Evolutionary conservation across 2,329 filamentous ascomycete genomes (phyloP).

Genomic region (Dactylellina cionopaga): DNA sequence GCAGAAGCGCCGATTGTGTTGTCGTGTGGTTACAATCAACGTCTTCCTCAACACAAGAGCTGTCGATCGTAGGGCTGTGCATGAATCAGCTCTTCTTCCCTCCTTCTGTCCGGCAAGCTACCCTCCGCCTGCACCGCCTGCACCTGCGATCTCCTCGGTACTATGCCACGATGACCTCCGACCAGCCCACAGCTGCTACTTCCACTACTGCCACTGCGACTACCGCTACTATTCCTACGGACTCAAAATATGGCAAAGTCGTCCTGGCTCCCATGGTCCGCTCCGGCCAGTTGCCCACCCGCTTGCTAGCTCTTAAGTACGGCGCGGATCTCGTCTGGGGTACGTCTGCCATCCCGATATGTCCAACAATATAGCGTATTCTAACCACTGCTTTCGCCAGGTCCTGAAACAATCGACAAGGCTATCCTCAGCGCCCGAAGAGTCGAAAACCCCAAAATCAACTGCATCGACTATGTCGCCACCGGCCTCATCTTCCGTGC

Average conservation of each 20-base stretch:
- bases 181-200: slow-evolving; percentile 19
- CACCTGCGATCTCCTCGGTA: not conserved
- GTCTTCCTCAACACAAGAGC: too few species aligned
- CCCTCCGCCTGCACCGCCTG: slow-evolving; percentile 20
- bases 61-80: not conserved
- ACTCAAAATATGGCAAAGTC: slow-evolving; percentile 37
- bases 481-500: slow-evolving; percentile 80
- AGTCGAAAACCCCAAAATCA: slow-evolving; percentile 77
- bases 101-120: slow-evolving; percentile 26
- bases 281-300: slow-evolving; percentile 92
- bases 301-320: slow-evolving; percentile 88
- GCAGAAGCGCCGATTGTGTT: too few species aligned
- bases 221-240: not conserved
- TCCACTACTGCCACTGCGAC: not conserved
- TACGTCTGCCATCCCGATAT: slow-evolving; percentile 60
- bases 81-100: not conserved
- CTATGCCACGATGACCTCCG: slow-evolving; percentile 50
- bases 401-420: slow-evolving; percentile 92
- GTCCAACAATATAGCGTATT: not conserved
- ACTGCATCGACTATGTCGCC: slow-evolving; percentile 80
- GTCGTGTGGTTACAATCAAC: too few species aligned
- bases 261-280: slow-evolving; percentile 98
- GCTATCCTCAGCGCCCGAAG: slow-evolving; percentile 88
- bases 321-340: slow-evolving; percentile 97
- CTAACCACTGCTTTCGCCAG: slow-evolving; percentile 62